Evolutionary conservation across 2,329 filamentous ascomycete genomes (phyloP).

Genomic region (Phyllachora maydis): DNA sequence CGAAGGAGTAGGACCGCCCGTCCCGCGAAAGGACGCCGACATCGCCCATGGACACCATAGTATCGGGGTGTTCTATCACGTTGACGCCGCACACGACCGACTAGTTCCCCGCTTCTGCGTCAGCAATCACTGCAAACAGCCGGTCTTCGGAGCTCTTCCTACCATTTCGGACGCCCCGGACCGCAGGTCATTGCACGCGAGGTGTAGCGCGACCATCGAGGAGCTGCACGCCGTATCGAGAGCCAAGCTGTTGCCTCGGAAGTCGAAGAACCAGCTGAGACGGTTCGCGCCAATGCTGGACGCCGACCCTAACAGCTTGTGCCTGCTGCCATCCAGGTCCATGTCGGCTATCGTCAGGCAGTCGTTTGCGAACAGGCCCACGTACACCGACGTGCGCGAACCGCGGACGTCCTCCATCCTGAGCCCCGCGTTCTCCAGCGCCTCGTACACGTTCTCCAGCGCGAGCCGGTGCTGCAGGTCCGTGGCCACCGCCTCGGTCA

Average conservation of each 20-base stretch:
- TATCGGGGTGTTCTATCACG: constrained; percentile 6
- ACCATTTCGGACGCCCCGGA: constrained; percentile 4
- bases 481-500: constrained; percentile 41
- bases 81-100: constrained; percentile 7
- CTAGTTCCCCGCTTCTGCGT: too few relatives aligned
- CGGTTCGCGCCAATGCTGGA: constrained; percentile 4
- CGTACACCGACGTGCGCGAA: neutral
- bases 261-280: constrained; percentile 7
- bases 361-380: constrained; percentile 1
- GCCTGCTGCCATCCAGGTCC: constrained; percentile 3
- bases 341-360: constrained; percentile 1
- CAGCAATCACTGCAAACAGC: too few relatives aligned
- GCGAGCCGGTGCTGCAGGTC: constrained; percentile 48
- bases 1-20: constrained; percentile 3
- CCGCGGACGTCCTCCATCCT: constrained; percentile 1
- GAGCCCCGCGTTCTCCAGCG: constrained; percentile 28
- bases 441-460: constrained; percentile 42
- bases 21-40: constrained; percentile 1
- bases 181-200: constrained; percentile 3
- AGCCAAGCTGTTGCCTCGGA: constrained; percentile 3
- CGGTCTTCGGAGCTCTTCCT: too few relatives aligned
- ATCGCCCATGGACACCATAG: constrained; percentile 2
- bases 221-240: constrained; percentile 7
- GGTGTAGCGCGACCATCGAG: constrained; percentile 3
- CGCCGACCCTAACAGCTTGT: constrained; percentile 6